Evolutionary conservation across 805 yeast species (phyloP).

Genomic region (Kluyveromyces nonfermentans): DNA sequence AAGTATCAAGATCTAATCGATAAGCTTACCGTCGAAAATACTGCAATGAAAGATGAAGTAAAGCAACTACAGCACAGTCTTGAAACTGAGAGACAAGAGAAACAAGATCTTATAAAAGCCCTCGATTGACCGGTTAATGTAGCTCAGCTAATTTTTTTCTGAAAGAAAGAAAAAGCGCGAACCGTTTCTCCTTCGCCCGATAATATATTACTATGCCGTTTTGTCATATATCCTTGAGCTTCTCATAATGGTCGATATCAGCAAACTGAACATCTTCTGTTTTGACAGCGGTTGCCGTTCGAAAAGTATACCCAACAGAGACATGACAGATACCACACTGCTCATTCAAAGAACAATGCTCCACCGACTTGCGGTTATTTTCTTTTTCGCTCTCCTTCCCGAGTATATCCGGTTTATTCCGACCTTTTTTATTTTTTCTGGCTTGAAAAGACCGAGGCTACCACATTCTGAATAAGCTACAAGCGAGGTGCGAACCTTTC

Average conservation of each 20-base stretch:
- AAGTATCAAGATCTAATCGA: slow-evolving; percentile 41
- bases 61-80: slow-evolving; percentile 42
- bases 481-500: not conserved
- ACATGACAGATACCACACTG: too few relatives aligned
- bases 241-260: too few relatives aligned
- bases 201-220: too few relatives aligned
- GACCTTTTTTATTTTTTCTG: too few relatives aligned
- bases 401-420: not conserved
- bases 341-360: too few relatives aligned
- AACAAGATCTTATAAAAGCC: slow-evolving; percentile 44
- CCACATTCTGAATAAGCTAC: not conserved
- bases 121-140: slow-evolving; percentile 32
- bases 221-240: too few relatives aligned
- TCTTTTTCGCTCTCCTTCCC: not conserved
- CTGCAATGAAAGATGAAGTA: slow-evolving; percentile 40
- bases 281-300: too few relatives aligned
- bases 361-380: not conserved
- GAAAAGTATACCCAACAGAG: too few relatives aligned
- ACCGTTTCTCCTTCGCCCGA: too few relatives aligned
- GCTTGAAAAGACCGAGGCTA: not conserved
- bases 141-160: too few relatives aligned
- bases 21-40: slow-evolving; percentile 35
- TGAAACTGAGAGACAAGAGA: slow-evolving; percentile 46
- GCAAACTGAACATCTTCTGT: too few relatives aligned
- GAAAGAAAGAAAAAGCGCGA: too few relatives aligned